Percentiles rank a stretch among this genome's conserved stretches.
Conservation (phyloP, 164 flowering plant genomes). For the Vitis riparia region DNA sequence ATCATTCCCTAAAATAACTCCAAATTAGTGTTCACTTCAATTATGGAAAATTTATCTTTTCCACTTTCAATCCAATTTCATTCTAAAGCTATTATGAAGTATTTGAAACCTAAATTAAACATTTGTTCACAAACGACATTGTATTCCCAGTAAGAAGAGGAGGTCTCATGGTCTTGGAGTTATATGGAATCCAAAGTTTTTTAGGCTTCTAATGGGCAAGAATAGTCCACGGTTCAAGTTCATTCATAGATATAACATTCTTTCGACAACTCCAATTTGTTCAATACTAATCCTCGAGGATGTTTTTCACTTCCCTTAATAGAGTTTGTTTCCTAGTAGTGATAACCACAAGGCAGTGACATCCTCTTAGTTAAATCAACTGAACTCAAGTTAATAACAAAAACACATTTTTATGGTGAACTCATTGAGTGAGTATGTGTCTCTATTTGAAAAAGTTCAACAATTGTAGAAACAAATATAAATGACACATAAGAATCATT, state of each 20-base stretch:
- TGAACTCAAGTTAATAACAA: no score
- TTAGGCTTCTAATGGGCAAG: constrained; percentile 95
- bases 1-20: no score
- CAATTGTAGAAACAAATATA: neutral
- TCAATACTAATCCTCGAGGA: constrained; percentile 21
- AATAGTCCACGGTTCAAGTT: constrained; percentile 76
- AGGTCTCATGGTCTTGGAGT: constrained; percentile 84
- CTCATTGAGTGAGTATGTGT: constrained; percentile 1
- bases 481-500: no score
- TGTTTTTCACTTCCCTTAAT: constrained; percentile 25
- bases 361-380: neutral
- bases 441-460: no score
- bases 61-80: constrained; percentile 85
- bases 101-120: constrained; percentile 11
- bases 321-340: constrained; percentile 26
- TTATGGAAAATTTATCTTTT: no score
- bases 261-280: constrained; percentile 18
- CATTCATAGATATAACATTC: constrained; percentile 16
- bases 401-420: no score
- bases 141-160: constrained; percentile 52
- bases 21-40: no score
- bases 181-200: constrained; percentile 82
- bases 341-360: neutral
- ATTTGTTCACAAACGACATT: constrained; percentile 48
- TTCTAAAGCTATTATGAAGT: constrained; percentile 54